Percentiles rank a stretch among this genome's conserved stretches.
Evolutionary conservation across 2,329 filamentous ascomycete species (phyloP).

Genomic region (Amylocarpus encephaloides): DNA sequence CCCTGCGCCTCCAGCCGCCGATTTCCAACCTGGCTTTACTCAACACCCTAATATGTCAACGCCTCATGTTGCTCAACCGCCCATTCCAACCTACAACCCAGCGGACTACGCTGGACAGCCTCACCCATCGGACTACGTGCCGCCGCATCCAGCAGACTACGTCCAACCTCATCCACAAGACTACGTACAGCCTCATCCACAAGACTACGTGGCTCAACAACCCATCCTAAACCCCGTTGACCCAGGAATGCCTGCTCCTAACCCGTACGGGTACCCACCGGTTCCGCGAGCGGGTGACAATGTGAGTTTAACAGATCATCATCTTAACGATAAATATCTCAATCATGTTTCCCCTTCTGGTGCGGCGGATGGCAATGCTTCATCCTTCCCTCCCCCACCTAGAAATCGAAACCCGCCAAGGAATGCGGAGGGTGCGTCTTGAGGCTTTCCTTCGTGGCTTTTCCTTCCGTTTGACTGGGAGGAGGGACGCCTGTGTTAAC

Average conservation of each 20-base stretch:
- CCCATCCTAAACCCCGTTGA: not conserved
- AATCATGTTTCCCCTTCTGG: not conserved
- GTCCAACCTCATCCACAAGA: not conserved
- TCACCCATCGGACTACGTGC: no score
- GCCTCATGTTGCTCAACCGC: constrained; percentile 20
- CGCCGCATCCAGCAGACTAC: not conserved
- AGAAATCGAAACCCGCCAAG: constrained; percentile 20
- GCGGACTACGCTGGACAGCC: constrained; percentile 25
- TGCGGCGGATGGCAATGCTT: constrained; percentile 9
- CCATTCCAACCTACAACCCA: constrained; percentile 30
- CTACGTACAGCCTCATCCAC: no score
- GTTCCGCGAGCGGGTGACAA: constrained; percentile 26
- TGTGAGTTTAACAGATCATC: constrained; percentile 29
- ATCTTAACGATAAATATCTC: constrained; percentile 17
- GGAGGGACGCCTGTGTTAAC: not conserved
- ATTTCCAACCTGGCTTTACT: constrained; percentile 14
- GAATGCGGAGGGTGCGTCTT: constrained; percentile 28
- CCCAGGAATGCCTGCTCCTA: constrained; percentile 7
- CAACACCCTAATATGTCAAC: constrained; percentile 24
- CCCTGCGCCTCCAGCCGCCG: constrained; percentile 16
- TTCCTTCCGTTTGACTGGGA: constrained; percentile 4
- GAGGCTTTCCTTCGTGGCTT: not conserved
- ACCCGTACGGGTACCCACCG: constrained; percentile 22
- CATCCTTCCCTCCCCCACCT: constrained; percentile 27
- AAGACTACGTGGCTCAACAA: no score